These are phyloP conservation scores for Coniophora puteana DNA, from an alignment of 1,284 basidiomycete genomes.

Conservation along the genomic window DNA sequence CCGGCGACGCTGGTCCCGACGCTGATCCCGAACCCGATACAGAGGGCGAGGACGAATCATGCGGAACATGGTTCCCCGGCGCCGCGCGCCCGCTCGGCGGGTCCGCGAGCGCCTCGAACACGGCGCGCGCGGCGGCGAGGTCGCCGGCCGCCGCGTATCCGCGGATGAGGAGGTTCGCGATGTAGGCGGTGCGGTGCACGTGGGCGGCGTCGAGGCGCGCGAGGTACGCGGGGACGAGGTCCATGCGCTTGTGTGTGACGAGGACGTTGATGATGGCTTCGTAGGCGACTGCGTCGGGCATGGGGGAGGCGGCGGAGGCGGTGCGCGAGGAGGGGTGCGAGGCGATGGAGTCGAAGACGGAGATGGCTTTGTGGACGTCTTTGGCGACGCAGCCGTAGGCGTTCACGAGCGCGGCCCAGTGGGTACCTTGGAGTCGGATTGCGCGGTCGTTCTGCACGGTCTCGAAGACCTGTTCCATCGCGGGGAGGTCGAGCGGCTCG, in stretches of 20 bases:
- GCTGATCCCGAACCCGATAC: too few species aligned
- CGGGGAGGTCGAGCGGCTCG: slow-evolving; percentile 74
- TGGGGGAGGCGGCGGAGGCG: slow-evolving; percentile 18
- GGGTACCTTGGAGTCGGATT: slow-evolving; percentile 74
- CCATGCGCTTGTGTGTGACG: slow-evolving; percentile 75
- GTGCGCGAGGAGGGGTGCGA: slow-evolving; percentile 40
- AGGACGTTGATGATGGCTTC: slow-evolving; percentile 91
- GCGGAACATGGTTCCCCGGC: slow-evolving; percentile 80
- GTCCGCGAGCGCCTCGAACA: slow-evolving; percentile 90
- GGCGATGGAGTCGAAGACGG: slow-evolving; percentile 77
- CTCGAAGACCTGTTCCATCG: slow-evolving; percentile 76
- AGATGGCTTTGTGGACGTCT: slow-evolving; percentile 75
- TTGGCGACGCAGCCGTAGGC: slow-evolving; percentile 83
- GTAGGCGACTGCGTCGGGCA: slow-evolving; percentile 85
- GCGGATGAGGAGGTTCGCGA: slow-evolving; percentile 91
- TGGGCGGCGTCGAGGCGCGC: slow-evolving; percentile 59
- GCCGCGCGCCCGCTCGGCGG: slow-evolving; percentile 86
- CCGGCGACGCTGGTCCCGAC: slow-evolving; percentile 8
- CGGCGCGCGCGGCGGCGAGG: slow-evolving; percentile 63
- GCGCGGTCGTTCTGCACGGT: slow-evolving; percentile 49
- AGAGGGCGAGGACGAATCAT: slow-evolving; percentile 40
- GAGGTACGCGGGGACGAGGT: slow-evolving; percentile 74
- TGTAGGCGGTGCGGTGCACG: slow-evolving; percentile 93
- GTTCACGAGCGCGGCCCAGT: slow-evolving; percentile 92
- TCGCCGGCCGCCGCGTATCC: slow-evolving; percentile 77